These are phyloP conservation scores for Ustulina deusta DNA, from an alignment of 2,329 filamentous ascomycete species.

Conservation along the genomic window DNA sequence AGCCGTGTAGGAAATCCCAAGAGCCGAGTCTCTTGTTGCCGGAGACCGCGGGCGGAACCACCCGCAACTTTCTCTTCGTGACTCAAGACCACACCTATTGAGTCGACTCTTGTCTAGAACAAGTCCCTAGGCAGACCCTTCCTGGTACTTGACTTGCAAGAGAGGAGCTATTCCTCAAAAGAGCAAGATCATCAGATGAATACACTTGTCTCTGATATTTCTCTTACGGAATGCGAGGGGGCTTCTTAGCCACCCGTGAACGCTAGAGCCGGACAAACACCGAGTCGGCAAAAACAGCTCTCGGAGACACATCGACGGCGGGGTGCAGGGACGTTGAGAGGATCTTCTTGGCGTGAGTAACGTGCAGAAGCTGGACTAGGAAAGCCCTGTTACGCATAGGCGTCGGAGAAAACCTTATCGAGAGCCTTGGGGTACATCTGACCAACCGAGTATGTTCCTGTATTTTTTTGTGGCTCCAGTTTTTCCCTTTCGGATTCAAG, in stretches of 20 bases:
- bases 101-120: slow-evolving; percentile 3
- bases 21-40: not conserved
- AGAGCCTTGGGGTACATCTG: not conserved
- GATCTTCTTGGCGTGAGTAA: not conserved
- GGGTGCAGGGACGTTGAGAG: slow-evolving; percentile 5
- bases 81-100: slow-evolving; percentile 10
- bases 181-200: slow-evolving; percentile 8
- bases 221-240: not conserved
- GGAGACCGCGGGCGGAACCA: slow-evolving; percentile 18
- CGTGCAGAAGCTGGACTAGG: not conserved
- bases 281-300: no score
- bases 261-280: slow-evolving; percentile 8
- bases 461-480: not conserved
- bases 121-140: slow-evolving; percentile 4
- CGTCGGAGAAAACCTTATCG: slow-evolving; percentile 24
- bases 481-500: not conserved
- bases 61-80: slow-evolving; percentile 28
- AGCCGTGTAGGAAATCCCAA: not conserved
- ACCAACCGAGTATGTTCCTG: not conserved
- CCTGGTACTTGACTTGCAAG: not conserved
- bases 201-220: not conserved
- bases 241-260: not conserved
- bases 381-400: slow-evolving; percentile 15
- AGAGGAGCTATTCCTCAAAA: slow-evolving; percentile 4
- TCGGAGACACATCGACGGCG: no score